Percentiles rank a stretch among this genome's conserved stretches.
These are phyloP conservation scores for Schwanniomyces pseudopolymorphus DNA, from an alignment of 805 yeast species.

Conservation along the genomic window DNA sequence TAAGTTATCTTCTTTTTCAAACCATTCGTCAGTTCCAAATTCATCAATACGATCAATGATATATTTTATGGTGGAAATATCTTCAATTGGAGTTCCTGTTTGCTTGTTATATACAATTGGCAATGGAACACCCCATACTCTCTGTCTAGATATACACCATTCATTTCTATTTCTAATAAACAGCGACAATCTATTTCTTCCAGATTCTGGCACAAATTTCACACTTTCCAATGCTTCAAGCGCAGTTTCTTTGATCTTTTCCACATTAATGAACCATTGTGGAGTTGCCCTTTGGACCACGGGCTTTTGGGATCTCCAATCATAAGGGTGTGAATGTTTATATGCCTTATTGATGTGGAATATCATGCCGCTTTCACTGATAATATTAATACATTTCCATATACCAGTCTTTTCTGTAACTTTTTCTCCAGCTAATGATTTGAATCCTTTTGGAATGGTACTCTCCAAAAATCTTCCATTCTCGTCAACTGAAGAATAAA, in stretches of 20 bases:
- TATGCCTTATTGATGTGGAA: slow-evolving; percentile 50
- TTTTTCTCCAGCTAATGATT: slow-evolving; percentile 44
- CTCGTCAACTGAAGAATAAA: slow-evolving; percentile 78
- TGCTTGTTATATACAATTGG: slow-evolving; percentile 69
- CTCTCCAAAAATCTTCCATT: slow-evolving; percentile 65
- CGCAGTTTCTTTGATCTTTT: slow-evolving; percentile 65
- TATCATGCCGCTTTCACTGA: slow-evolving; percentile 46
- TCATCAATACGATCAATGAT: slow-evolving; percentile 56
- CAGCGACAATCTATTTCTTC: slow-evolving; percentile 65
- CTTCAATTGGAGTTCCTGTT: slow-evolving; percentile 65
- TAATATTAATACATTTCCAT: slow-evolving; percentile 53
- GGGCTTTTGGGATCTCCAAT: slow-evolving; percentile 95
- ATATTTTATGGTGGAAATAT: slow-evolving; percentile 51
- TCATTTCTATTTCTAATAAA: slow-evolving; percentile 80
- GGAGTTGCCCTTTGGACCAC: slow-evolving; percentile 94
- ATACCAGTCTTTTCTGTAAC: slow-evolving; percentile 25
- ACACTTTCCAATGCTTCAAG: slow-evolving; percentile 60
- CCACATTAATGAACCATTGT: slow-evolving; percentile 94
- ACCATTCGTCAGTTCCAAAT: slow-evolving; percentile 81
- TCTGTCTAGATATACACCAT: slow-evolving; percentile 97
- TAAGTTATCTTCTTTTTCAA: slow-evolving; percentile 50
- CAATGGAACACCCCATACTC: slow-evolving; percentile 98
- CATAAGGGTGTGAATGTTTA: slow-evolving; percentile 89
- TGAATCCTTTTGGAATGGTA: slow-evolving; percentile 44
- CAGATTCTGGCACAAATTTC: slow-evolving; percentile 70